Evolutionary conservation across 345 rosid species (phyloP), one percentile per base, ranked within the genome.

Genomic region (Eucalyptus marginata): DNA sequence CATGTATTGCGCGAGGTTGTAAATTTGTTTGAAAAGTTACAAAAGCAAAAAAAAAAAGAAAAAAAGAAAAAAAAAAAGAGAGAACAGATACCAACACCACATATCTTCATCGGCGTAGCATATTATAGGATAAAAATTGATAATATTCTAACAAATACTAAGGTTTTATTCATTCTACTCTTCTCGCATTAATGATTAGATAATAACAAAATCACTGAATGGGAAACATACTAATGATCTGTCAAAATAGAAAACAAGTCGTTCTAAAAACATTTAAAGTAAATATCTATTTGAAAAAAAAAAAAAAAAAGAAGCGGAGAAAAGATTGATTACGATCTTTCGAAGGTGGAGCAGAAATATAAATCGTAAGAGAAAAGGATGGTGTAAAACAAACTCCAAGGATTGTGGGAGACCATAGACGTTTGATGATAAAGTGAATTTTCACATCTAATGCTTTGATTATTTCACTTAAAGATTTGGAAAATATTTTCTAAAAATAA

Each of bases 381-480:
- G 31, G 14, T 11, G 31, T 12, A 59, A 59, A 59, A 59, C 27
- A 59, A 59, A 59, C 16, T 59, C 66, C 29, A 59, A 59, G 66
- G 66, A 59, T 59, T 12, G 59, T 56, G 62, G n/a, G 27, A 56
- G 62, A 59, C 31, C 66, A 27, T 27, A 59, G 15, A 59, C 12
- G 16, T 27, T 5, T 29, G 16, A 59, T 12, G 66, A 59, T 29
- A 59, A 59, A 11, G 66, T 27, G 66, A 59, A 59, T 59, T 27
- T n/a, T n/a, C n/a, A 59, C 66, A 25, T 59, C 31, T 59, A 27
- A 59, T 0, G 31, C 66, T 59, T 27, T 1, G 0, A 25, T 59
- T 59, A 7, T 59, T 59, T 27, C 14, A 4, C 1, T 2, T 27
- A 59, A 59, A 59, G 2, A 59, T 27, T 59, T 59, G 15, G 11